Conservation (phyloP, 768 basidiomycete species). For the Naganishia kalamii region DNA sequence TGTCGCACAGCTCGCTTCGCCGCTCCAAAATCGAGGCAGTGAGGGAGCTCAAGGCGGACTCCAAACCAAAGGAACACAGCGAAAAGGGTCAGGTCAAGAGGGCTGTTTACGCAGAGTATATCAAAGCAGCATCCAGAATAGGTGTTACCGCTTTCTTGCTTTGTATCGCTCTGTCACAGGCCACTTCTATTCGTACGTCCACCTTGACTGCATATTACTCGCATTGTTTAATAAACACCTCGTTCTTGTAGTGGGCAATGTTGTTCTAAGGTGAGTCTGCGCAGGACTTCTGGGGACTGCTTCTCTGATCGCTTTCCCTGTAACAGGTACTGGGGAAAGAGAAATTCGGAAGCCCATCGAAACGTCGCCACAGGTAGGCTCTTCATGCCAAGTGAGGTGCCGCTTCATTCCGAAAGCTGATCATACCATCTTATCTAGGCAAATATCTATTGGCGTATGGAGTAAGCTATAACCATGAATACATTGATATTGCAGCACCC, state of each 20-base stretch:
- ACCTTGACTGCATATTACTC: conserved; percentile 41
- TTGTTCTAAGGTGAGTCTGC: neutral
- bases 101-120: conserved; percentile 69
- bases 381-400: neutral
- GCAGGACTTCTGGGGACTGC: neutral
- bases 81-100: conserved; percentile 76
- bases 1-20: conserved; percentile 30
- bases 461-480: no score
- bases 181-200: conserved; percentile 51
- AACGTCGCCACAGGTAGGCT: neutral
- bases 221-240: conserved; percentile 31
- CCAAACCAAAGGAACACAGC: conserved; percentile 53
- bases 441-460: conserved; percentile 18
- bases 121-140: conserved; percentile 66
- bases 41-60: conserved; percentile 44
- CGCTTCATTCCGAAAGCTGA: neutral
- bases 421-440: neutral
- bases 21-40: conserved; percentile 42
- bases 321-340: conserved; percentile 20
- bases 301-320: neutral
- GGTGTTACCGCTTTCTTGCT: conserved; percentile 63
- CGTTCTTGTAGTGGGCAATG: conserved; percentile 14
- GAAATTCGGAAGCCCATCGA: conserved; percentile 14
- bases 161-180: conserved; percentile 56
- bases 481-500: no score